Base-by-base conservation (phyloP, 2,329 filamentous ascomycete species). In the Claviceps maximensis region DNA sequence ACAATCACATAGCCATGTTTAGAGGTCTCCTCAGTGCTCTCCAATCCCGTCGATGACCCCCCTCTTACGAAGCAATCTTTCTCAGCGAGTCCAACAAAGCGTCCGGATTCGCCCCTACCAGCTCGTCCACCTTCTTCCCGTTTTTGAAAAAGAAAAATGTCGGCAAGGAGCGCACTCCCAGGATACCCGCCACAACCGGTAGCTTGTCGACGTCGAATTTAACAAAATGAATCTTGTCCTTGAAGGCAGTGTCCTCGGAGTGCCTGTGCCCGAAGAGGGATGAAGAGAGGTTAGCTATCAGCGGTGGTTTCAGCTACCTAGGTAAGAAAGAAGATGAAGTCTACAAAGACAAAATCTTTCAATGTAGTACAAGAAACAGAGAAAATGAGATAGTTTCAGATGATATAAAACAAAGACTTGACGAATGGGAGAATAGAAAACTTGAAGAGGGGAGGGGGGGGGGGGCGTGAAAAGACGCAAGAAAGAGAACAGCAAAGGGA, bases 161-260 rank as follows among this genome's bases (percentile, higher is more conserved):
- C 55, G 90, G 90, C 89, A 96, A 95, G 67, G 90, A 89, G 62
- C 86, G 82, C 69, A 96, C 80, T 59, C 80, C 81, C 59, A 91
- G 81, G 65, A 90, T 81, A 64, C 84, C 77, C 47, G 86, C 82
- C 50, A 95, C 78, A 1, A 86, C 82, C 60, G 82, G 74, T 47
- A 90, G 73, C 59, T 87, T 77, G 69, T 96, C 90, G 62, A 95
- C 88, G 70, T 96, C 89, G 65, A 95, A 74, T 78, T 95, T 93
- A 79, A 82, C 81, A 73, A 95, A 95, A 70, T 80, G 76, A 59
- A 84, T 67, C 59, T 79, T 69, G 74, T 79, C 82, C 55, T 71
- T 66, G 51, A 81, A 71, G 45, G 72, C 67, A 45, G 83, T 68
- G 25, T 60, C 57, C 44, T 64, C 58, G 29, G 62, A 62, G 29